Evolutionary conservation across 345 rosid species (phyloP).

Genomic region (Pistacia atlantica): DNA sequence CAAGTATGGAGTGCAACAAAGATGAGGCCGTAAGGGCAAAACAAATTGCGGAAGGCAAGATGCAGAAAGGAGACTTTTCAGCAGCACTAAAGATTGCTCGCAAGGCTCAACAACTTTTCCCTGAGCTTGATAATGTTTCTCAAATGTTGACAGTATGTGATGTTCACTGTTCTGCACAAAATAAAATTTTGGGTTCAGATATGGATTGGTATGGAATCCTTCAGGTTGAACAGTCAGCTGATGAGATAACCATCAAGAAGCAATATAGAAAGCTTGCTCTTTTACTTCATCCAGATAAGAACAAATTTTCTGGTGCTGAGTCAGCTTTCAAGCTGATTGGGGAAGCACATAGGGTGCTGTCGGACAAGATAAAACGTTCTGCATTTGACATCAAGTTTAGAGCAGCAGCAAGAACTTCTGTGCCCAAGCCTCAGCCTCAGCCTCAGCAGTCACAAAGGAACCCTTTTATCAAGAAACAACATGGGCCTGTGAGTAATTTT

Average conservation of each 20-base stretch:
- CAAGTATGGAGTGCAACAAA: constrained; percentile 79
- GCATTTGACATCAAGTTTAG: constrained; percentile 58
- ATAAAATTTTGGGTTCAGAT: constrained; percentile 52
- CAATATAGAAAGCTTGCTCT: constrained; percentile 84
- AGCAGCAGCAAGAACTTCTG: constrained; percentile 23
- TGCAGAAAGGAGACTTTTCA: constrained; percentile 57
- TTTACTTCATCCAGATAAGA: constrained; percentile 91
- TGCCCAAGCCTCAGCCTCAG: constrained; percentile 19
- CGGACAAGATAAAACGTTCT: constrained; percentile 53
- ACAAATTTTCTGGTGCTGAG: constrained; percentile 84
- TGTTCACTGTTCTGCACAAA: constrained; percentile 66
- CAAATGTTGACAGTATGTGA: constrained; percentile 72
- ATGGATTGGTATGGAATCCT: constrained; percentile 89
- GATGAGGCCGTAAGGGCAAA: constrained; percentile 84
- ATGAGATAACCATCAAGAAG: constrained; percentile 65
- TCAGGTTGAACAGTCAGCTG: constrained; percentile 54
- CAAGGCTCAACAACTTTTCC: constrained; percentile 69
- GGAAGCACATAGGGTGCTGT: constrained; percentile 70
- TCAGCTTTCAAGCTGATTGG: constrained; percentile 89
- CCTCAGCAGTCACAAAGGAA: constrained; percentile 34
- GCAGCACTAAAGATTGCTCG: constrained; percentile 57
- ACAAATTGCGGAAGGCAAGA: constrained; percentile 59
- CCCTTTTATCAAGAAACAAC: constrained; percentile 29
- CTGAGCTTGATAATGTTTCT: constrained; percentile 64
- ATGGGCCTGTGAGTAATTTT: constrained; percentile 23